Percentiles rank a stretch among this genome's conserved stretches.
These are phyloP conservation scores for Morella rubra DNA, from an alignment of 306 rosid genomes.

Conservation along the genomic window DNA sequence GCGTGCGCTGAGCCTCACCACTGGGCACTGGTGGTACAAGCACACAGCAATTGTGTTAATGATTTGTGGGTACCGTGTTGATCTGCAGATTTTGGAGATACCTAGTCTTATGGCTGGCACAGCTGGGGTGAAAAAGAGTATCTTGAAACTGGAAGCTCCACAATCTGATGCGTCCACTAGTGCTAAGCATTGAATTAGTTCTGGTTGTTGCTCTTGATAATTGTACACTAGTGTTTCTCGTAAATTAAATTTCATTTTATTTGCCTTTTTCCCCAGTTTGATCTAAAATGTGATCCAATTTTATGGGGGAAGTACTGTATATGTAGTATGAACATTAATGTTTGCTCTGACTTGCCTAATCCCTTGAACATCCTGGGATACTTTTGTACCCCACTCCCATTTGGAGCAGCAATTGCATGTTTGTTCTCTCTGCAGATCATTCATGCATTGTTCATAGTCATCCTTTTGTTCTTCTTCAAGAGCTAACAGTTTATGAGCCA, in stretches of 20 bases:
- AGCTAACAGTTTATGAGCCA: too few species aligned
- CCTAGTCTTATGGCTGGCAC: slow-evolving; percentile 75
- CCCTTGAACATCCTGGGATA: background rate
- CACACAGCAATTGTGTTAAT: background rate
- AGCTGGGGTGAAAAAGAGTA: slow-evolving; percentile 63
- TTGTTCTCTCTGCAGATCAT: background rate
- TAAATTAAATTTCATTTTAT: background rate
- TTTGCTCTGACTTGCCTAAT: background rate
- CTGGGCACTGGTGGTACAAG: too few species aligned
- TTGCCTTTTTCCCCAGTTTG: background rate
- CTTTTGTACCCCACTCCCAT: background rate
- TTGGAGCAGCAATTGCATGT: background rate
- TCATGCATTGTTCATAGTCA: background rate
- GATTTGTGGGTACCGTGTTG: slow-evolving; percentile 18
- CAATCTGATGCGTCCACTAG: slow-evolving; percentile 47
- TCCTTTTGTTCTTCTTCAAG: background rate
- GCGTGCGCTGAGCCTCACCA: too few species aligned
- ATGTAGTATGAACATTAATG: background rate
- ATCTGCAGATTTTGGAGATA: slow-evolving; percentile 69
- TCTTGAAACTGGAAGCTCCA: slow-evolving; percentile 56
- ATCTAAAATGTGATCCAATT: background rate
- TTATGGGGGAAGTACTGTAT: background rate
- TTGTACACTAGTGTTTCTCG: slow-evolving; percentile 5
- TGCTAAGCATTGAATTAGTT: background rate
- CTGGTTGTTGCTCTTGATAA: slow-evolving; percentile 64